phyloP scores from a whole-genome alignment of 331 rosid species.

The Malus hybrid region DNA sequence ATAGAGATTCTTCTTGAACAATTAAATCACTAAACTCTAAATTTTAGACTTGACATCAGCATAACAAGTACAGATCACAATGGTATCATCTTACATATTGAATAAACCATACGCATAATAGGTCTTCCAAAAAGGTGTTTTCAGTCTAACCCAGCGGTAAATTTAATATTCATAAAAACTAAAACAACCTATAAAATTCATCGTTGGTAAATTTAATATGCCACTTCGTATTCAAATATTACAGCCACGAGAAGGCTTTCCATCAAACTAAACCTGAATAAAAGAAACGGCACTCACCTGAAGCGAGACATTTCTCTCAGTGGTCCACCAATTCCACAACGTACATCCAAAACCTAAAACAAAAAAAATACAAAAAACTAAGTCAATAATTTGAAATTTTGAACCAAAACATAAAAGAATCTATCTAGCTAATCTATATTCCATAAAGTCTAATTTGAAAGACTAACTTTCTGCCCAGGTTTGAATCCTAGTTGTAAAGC shows the following conservation, averaged over 20 bases:
- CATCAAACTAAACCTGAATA: background rate
- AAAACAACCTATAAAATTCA: background rate
- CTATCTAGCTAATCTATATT: background rate
- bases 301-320: conserved; percentile 68
- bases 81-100: background rate
- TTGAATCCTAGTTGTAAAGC: conserved; percentile 67
- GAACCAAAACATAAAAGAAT: background rate
- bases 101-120: no score
- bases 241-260: background rate
- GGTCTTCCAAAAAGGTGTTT: no score
- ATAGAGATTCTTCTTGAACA: background rate
- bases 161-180: no score
- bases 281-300: conserved; percentile 34
- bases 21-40: background rate
- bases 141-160: no score
- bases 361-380: background rate
- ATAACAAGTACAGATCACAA: background rate
- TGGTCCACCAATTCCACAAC: conserved; percentile 94
- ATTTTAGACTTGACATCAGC: background rate
- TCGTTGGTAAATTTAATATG: background rate
- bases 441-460: background rate
- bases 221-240: background rate
- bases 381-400: background rate
- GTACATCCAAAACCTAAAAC: conserved; percentile 69
- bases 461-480: conserved; percentile 74